Base-by-base conservation (phyloP, 331 rosid species). In the Acacia pycnantha region DNA sequence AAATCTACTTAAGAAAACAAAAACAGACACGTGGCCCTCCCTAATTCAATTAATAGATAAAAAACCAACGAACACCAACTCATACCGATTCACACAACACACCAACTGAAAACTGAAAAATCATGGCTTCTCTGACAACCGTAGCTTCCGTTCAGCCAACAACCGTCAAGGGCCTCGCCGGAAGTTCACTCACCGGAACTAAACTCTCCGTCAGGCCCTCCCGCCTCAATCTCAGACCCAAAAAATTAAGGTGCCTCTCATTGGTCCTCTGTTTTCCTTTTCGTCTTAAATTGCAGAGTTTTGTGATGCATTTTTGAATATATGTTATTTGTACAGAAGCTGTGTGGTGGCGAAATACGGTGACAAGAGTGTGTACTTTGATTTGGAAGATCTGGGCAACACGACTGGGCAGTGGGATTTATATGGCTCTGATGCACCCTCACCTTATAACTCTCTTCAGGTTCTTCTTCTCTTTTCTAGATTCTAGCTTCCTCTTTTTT, bases 391-490 rank as follows among this genome's bases (percentile, higher is more conserved):
- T 82, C 68, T 92, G 70, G 94, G 97, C 21, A 94, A 94, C 96
- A 94, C 98, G 33, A 92, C 96, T 0, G 98, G 97, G 51, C 95
- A 94, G 53, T 94, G 97, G 98, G 98, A 94, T 74, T 86, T 94
- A 91, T 94, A 94, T 78, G 98, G 97, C 6, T 91, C 97, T 18
- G 97, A 94, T 92, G 94, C 94, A 13, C 97, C 97, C 24, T 92
- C 97, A 33, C 98, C 98, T 12, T 94, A 94, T 93, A 94, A 92
- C 83, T 5, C 93, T 88, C 98, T 94, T 83, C 98, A 94, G 98
- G 98, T 94, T 70, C 31, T 41, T 73, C 54, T 41, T 18, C 21
- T 13, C n/a, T 51, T 6, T 2, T 16, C n/a, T 51, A 19, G 0
- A 19, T 19, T 27, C 40, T 40, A 51, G 35, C 50, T 1, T 5